Conservation (phyloP, 805 yeast genomes). For the Brettanomyces naardenensis region DNA sequence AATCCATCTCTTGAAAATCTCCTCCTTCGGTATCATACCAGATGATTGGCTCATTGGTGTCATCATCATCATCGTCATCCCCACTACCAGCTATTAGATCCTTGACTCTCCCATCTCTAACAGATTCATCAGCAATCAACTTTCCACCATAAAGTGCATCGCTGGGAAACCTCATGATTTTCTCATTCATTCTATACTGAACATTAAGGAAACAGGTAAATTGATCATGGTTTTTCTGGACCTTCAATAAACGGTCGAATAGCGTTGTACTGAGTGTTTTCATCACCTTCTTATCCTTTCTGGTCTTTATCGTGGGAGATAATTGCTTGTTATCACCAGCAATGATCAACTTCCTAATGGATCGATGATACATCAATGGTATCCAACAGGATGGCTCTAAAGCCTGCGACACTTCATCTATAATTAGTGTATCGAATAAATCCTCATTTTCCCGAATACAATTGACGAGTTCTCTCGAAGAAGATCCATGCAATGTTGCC, state of each 20-base stretch:
- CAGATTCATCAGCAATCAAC: conserved; percentile 55
- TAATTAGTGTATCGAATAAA: conserved; percentile 71
- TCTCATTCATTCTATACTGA: conserved; percentile 82
- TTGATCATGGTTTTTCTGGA: conserved; percentile 36
- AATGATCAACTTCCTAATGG: conserved; percentile 52
- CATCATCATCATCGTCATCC: conserved; percentile 32
- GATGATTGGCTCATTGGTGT: conserved; percentile 46
- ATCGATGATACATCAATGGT: conserved; percentile 63
- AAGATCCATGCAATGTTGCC: conserved; percentile 84
- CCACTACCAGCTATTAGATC: conserved; percentile 34
- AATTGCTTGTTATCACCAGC: conserved; percentile 94
- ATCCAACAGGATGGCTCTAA: conserved; percentile 97
- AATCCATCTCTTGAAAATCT: conserved; percentile 57
- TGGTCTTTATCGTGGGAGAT: conserved; percentile 80
- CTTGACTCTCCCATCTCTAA: conserved; percentile 39
- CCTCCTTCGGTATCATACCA: conserved; percentile 97
- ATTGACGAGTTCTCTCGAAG: conserved; percentile 58
- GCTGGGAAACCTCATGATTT: conserved; percentile 77
- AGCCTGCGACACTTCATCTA: conserved; percentile 93
- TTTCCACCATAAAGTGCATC: conserved; percentile 51
- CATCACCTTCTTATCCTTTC: conserved; percentile 31
- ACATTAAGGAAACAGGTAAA: conserved; percentile 52
- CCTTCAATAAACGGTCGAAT: conserved; percentile 67
- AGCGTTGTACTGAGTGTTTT: conserved; percentile 53
- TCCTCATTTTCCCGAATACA: conserved; percentile 28